Evolutionary conservation across 768 basidiomycete genomes (phyloP).

Genomic region (Leucosporidium creatinivorum): DNA sequence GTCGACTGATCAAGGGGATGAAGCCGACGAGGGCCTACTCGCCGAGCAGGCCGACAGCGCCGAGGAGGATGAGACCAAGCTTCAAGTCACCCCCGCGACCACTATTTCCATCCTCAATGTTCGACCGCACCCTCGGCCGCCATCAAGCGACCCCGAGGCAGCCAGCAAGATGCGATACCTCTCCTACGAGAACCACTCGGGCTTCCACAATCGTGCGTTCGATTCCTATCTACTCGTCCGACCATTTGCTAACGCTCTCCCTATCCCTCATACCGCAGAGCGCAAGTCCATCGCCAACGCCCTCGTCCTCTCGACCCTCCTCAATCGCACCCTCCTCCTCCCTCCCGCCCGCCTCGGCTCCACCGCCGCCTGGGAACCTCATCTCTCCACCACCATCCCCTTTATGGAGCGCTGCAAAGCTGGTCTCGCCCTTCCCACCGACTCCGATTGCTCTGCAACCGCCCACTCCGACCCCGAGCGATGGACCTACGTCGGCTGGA

Average conservation of each 20-base stretch:
- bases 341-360: constrained; percentile 28
- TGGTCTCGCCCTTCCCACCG: not conserved
- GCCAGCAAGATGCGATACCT: constrained; percentile 8
- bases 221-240: too few relatives aligned
- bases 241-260: not conserved
- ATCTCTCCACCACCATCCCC: not conserved
- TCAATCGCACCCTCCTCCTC: constrained; percentile 31
- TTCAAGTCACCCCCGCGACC: too few relatives aligned
- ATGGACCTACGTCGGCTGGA: constrained; percentile 25
- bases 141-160: not conserved
- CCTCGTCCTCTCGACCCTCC: constrained; percentile 18
- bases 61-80: too few relatives aligned
- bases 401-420: constrained; percentile 21
- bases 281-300: constrained; percentile 30
- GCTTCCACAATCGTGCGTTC: constrained; percentile 30
- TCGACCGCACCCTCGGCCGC: too few relatives aligned
- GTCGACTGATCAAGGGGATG: too few relatives aligned
- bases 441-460: constrained; percentile 7
- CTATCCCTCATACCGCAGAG: not conserved
- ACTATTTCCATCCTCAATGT: too few relatives aligned
- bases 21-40: too few relatives aligned
- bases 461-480: not conserved
- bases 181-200: constrained; percentile 24
- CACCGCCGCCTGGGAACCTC: constrained; percentile 18
- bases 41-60: too few relatives aligned